Percentiles rank a stretch among this genome's conserved stretches.
phyloP scores from a whole-genome alignment of 805 yeast genomes.

The Ogataea populi-albae region DNA sequence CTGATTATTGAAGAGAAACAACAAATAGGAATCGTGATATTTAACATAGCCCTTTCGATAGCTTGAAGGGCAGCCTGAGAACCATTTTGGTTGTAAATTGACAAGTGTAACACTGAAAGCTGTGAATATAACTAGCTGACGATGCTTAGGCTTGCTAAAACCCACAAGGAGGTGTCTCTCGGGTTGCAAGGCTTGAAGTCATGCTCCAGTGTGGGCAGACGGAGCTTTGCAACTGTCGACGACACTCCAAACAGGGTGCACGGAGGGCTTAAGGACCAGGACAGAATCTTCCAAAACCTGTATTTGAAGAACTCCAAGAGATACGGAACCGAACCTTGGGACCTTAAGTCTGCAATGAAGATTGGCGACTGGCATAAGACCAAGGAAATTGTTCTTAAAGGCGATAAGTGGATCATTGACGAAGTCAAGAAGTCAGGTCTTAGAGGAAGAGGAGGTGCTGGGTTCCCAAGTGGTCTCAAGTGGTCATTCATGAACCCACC shows the following conservation, averaged over 20 bases:
- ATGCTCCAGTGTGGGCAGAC: conserved; percentile 3
- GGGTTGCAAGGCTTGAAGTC: not conserved
- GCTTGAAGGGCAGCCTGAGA: too few species aligned
- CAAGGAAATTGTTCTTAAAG: conserved; percentile 77
- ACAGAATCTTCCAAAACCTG: conserved; percentile 83
- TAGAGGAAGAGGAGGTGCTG: conserved; percentile 93
- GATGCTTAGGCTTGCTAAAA: conserved; percentile 8
- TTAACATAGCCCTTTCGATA: conserved; percentile 4
- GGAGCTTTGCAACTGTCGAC: conserved; percentile 41
- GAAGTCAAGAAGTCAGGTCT: conserved; percentile 82
- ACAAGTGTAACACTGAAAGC: too few species aligned
- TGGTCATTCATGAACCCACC: conserved; percentile 97
- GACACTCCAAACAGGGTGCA: conserved; percentile 52
- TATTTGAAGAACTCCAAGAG: conserved; percentile 49
- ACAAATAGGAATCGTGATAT: conserved; percentile 12
- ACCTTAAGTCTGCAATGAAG: conserved; percentile 66
- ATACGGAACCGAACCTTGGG: conserved; percentile 56
- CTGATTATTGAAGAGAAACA: conserved; percentile 2
- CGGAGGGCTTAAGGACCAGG: conserved; percentile 80
- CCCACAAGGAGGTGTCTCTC: conserved; percentile 5
- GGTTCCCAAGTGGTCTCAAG: conserved; percentile 86
- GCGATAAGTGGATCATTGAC: conserved; percentile 87
- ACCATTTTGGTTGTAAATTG: too few species aligned
- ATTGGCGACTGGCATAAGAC: conserved; percentile 95
- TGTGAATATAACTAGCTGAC: too few species aligned